Evolutionary conservation across 2,329 filamentous ascomycete species (phyloP).

Genomic region (Monosporascus sp.): DNA sequence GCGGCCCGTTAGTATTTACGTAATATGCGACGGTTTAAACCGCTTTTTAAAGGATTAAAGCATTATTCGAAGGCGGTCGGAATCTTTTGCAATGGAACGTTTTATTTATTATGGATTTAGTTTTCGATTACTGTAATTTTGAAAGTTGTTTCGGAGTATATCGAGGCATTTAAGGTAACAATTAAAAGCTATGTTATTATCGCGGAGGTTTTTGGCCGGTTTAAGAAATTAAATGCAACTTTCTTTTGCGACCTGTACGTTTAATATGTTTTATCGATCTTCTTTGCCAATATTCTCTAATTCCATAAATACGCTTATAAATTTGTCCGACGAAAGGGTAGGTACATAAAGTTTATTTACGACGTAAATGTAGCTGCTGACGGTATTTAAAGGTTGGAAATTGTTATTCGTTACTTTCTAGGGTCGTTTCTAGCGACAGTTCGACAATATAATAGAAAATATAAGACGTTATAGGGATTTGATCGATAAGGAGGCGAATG

Average conservation of each 20-base stretch:
- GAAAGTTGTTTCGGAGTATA: slow-evolving; percentile 12
- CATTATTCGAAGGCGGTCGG: slow-evolving; percentile 32
- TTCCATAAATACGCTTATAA: slow-evolving; percentile 43
- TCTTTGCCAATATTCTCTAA: slow-evolving; percentile 42
- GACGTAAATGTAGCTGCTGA: too few relatives aligned
- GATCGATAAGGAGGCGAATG: too few relatives aligned
- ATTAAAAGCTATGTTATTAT: slow-evolving; percentile 29
- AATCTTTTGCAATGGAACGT: slow-evolving; percentile 33
- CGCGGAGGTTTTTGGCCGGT: slow-evolving; percentile 31
- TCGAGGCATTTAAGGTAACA: slow-evolving; percentile 26
- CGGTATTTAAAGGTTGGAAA: too few relatives aligned
- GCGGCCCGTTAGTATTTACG: slow-evolving; percentile 20
- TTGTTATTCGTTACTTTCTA: too few relatives aligned
- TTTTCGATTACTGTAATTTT: slow-evolving; percentile 29
- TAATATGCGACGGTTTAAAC: slow-evolving; percentile 31
- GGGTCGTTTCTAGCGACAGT: too few relatives aligned
- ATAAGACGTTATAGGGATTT: too few relatives aligned
- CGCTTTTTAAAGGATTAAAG: slow-evolving; percentile 30
- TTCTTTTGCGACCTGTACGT: slow-evolving; percentile 30
- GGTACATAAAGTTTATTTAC: not conserved
- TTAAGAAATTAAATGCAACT: slow-evolving; percentile 26
- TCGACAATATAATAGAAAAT: too few relatives aligned
- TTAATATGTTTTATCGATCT: slow-evolving; percentile 34
- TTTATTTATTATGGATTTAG: slow-evolving; percentile 34
- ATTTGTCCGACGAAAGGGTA: slow-evolving; percentile 35